These are phyloP conservation scores for Cystoderma amianthinum DNA, from an alignment of 768 basidiomycete species.

Conservation along the genomic window DNA sequence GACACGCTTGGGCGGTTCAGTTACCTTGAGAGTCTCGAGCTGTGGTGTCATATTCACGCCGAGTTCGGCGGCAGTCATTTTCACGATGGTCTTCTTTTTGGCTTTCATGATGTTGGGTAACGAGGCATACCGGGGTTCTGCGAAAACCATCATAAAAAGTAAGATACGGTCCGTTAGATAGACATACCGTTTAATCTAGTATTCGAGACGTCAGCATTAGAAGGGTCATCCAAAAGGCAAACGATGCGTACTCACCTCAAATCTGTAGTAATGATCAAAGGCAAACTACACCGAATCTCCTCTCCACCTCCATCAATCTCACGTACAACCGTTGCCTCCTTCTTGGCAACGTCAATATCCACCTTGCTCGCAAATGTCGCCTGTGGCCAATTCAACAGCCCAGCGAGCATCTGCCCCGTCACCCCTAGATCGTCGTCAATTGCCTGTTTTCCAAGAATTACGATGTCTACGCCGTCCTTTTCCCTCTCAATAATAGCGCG, in stretches of 20 bases:
- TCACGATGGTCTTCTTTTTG: constrained; percentile 97
- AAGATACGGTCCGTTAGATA: not conserved
- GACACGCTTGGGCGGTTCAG: constrained; percentile 84
- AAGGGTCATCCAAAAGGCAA: not conserved
- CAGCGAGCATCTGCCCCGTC: constrained; percentile 97
- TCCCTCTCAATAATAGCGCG: constrained; percentile 65
- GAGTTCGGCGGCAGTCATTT: constrained; percentile 71
- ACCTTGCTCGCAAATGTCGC: constrained; percentile 93
- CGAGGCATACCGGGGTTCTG: constrained; percentile 96
- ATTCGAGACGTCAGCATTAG: not conserved
- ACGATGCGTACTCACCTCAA: constrained; percentile 64
- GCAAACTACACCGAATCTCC: constrained; percentile 72
- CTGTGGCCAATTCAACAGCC: constrained; percentile 86
- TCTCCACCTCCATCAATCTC: constrained; percentile 96
- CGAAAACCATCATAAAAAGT: constrained; percentile 1
- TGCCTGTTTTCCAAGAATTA: constrained; percentile 96
- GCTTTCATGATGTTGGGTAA: constrained; percentile 98
- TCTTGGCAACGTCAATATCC: constrained; percentile 56
- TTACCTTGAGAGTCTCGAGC: constrained; percentile 81
- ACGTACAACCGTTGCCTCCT: constrained; percentile 65
- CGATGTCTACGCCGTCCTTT: constrained; percentile 59
- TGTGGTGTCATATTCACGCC: constrained; percentile 78
- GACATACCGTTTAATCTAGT: constrained; percentile 67
- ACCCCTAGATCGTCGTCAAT: constrained; percentile 96
- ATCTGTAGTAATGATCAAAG: constrained; percentile 89